These are phyloP conservation scores for Hawksworthiomyces lignivorus DNA, from an alignment of 2,329 filamentous ascomycete species.

Conservation along the genomic window DNA sequence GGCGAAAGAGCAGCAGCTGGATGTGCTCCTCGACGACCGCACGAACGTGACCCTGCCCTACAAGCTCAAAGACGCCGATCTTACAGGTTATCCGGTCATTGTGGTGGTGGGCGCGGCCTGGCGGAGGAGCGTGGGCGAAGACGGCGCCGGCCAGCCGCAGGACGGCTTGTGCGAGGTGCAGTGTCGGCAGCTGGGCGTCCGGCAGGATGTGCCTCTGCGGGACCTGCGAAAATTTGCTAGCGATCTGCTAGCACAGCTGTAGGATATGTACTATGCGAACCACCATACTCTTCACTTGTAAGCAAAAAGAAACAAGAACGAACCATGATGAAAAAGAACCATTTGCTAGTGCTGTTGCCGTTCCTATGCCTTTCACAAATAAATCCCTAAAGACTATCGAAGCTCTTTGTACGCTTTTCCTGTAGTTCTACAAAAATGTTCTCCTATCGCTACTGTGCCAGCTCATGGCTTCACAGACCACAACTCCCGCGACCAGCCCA, in stretches of 20 bases:
- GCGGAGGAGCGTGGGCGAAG: conserved; percentile 44
- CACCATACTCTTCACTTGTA: too few species aligned
- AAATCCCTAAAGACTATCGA: too few species aligned
- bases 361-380: too few species aligned
- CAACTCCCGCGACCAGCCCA: conserved; percentile 56
- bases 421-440: too few species aligned
- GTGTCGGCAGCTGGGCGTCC: conserved; percentile 59
- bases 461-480: conserved; percentile 46
- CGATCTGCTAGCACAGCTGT: conserved; percentile 44
- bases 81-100: conserved; percentile 80
- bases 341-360: too few species aligned
- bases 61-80: conserved; percentile 85
- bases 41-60: conserved; percentile 56
- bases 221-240: conserved; percentile 39
- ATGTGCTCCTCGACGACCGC: conserved; percentile 75
- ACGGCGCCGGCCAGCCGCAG: conserved; percentile 31
- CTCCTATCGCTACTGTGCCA: background rate
- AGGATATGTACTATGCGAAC: too few species aligned
- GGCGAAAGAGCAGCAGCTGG: conserved; percentile 31
- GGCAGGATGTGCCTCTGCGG: conserved; percentile 48
- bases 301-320: too few species aligned
- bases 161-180: conserved; percentile 60
- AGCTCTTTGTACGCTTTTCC: too few species aligned
- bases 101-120: conserved; percentile 71
- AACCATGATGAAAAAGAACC: too few species aligned